Base-by-base conservation (phyloP, 2,329 filamentous ascomycete genomes). In the Penicillium sp. region DNA sequence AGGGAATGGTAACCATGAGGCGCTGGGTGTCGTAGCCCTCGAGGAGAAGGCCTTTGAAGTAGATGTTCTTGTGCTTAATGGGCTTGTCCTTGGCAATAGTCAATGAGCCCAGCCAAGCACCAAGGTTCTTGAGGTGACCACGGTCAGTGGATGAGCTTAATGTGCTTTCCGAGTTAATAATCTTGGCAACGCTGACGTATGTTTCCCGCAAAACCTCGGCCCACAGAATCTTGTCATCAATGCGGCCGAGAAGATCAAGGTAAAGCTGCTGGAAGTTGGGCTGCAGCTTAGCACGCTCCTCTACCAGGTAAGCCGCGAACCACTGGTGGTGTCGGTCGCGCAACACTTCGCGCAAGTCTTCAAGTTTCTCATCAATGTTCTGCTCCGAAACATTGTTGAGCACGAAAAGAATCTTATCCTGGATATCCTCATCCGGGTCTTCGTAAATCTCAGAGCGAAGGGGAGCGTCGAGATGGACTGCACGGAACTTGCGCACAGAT, bases 261-360 rank as follows among this genome's bases (percentile, higher is more conserved):
- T 99, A 99, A 21, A 99, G 85, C 56, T 89, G 84, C 65, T 99
- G 94, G 68, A 95, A 97, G 72, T 99, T 99, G 5, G 93, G 92
- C 71, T 99, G 93, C 80, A 96, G 88, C 75, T 97, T 97, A 31
- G 93, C 95, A 43, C 95, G 91, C 71, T 97, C 91, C 68, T 97
- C 93, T 2, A 99, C 94, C 9, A 99, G 81, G 68, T 97, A 96
- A 45, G 87, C 87, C 6, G 95, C 94, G 69, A 99, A 99, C 94
- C 94, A 99, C 69, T 95, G 91, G 67, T 95, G 90, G 71, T 97
- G 89, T 62, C 87, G 86, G 49, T 89, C 85, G 47, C 91, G 86
- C 45, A 99, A 77, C 43, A 90, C 86, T 38, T 91, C 87, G 47
- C 86, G 87, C 36, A 99, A 83, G 62, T 97, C 92, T 49, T 83